Conservation (phyloP, 139 green algal species). For the Gonium pectorale region DNA sequence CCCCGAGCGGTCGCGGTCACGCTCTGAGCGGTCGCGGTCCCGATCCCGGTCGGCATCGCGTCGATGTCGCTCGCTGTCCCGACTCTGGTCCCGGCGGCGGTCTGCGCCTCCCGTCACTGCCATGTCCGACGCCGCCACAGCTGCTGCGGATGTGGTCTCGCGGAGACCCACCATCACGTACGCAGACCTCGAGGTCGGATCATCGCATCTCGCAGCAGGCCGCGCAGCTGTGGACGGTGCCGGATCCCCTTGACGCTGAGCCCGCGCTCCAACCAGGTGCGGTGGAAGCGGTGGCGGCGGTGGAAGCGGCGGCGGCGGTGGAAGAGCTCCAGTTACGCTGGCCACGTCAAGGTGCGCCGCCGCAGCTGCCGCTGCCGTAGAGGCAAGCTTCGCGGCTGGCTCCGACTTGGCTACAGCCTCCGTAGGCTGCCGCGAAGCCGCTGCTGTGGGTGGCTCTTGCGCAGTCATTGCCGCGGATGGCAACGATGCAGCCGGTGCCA, state of each 20-base stretch:
- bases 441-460: too few relatives aligned
- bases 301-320: slow-evolving; percentile 19
- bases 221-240: neutral
- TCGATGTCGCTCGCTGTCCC: slow-evolving; percentile 8
- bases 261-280: neutral
- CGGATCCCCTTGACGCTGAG: neutral
- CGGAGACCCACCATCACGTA: slow-evolving; percentile 34
- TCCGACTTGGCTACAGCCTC: too few relatives aligned
- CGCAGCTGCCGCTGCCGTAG: neutral
- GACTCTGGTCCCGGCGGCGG: neutral
- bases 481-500: too few relatives aligned
- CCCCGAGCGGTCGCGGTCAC: slow-evolving; percentile 1
- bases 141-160: slow-evolving; percentile 4
- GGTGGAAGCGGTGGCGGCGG: slow-evolving; percentile 18
- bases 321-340: neutral
- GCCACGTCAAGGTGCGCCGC: neutral
- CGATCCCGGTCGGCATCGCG: neutral
- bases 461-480: too few relatives aligned
- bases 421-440: too few relatives aligned
- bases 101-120: neutral
- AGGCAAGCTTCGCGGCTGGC: too few relatives aligned
- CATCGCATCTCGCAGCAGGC: neutral
- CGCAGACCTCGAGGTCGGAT: neutral
- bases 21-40: slow-evolving; percentile 2
- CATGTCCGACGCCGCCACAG: neutral